These are phyloP conservation scores for Candida pseudoviswanathii DNA, from an alignment of 1,139 yeast genomes.

Conservation along the genomic window DNA sequence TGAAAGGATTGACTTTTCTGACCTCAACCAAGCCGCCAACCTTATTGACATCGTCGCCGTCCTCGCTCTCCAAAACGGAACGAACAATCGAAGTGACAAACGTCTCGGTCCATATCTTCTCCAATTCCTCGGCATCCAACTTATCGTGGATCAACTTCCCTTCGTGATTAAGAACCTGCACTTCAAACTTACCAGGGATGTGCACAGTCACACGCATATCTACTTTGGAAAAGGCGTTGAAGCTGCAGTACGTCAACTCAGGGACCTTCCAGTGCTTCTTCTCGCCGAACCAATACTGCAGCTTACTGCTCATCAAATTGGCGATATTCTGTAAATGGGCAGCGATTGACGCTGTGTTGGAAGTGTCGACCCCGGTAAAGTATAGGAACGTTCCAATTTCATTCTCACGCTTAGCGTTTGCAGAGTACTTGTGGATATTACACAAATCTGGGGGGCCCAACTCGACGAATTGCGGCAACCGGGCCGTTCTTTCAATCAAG, in stretches of 20 bases:
- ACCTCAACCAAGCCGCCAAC: conserved; percentile 56
- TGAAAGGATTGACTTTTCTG: conserved; percentile 59
- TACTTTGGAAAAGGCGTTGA: conserved; percentile 59
- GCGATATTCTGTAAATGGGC: conserved; percentile 80
- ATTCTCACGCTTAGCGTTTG: conserved; percentile 38
- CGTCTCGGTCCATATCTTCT: conserved; percentile 64
- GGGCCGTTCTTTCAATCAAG: conserved; percentile 52
- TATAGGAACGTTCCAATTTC: conserved; percentile 57
- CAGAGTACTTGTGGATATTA: conserved; percentile 56
- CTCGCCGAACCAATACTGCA: conserved; percentile 65
- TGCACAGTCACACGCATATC: conserved; percentile 75
- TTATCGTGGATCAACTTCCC: conserved; percentile 48
- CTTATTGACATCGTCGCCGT: conserved; percentile 51
- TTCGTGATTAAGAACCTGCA: conserved; percentile 46
- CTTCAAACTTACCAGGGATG: conserved; percentile 61
- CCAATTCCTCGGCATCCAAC: conserved; percentile 37
- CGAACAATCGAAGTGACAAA: conserved; percentile 68
- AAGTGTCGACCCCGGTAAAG: conserved; percentile 59
- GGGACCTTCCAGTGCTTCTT: conserved; percentile 76
- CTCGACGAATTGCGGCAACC: conserved; percentile 48
- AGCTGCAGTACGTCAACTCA: conserved; percentile 55
- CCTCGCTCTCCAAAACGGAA: conserved; percentile 68
- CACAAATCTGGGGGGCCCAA: conserved; percentile 93
- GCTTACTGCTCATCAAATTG: conserved; percentile 59
- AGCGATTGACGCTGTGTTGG: conserved; percentile 60